Conservation (phyloP, 805 yeast species). For the Saccharomycopsis microspora region DNA sequence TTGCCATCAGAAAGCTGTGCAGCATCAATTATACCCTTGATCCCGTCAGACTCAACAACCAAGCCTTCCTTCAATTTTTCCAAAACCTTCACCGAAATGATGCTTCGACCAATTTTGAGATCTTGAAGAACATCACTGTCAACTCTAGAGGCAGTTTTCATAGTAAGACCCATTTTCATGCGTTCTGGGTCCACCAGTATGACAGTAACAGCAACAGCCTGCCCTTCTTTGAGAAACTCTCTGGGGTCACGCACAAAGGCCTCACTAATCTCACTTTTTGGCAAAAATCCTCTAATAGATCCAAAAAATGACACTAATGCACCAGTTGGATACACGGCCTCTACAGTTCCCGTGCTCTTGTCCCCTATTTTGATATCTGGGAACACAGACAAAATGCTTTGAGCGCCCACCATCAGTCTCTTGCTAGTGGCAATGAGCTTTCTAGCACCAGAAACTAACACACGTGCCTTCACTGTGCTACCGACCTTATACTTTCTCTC, state of each 20-base stretch:
- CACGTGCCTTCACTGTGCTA: conserved; percentile 64
- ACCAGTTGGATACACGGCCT: conserved; percentile 61
- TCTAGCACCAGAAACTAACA: conserved; percentile 36
- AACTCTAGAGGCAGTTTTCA: conserved; percentile 42
- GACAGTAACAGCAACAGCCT: conserved; percentile 66
- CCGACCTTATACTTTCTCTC: conserved; percentile 89
- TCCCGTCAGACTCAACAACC: conserved; percentile 45
- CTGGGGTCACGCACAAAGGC: conserved; percentile 68
- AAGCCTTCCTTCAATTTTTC: conserved; percentile 71
- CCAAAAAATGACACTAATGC: conserved; percentile 81
- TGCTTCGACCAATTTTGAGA: conserved; percentile 48
- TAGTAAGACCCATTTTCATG: conserved; percentile 55
- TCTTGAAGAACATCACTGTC: conserved; percentile 26
- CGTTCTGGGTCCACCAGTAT: conserved; percentile 41
- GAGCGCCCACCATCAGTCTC: conserved; percentile 55
- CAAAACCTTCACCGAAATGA: conserved; percentile 47
- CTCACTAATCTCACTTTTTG: conserved; percentile 83
- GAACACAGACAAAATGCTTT: conserved; percentile 27
- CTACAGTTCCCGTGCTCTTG: conserved; percentile 64
- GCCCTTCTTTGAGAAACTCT: conserved; percentile 74
- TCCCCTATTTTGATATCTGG: conserved; percentile 44
- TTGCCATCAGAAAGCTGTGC: conserved; percentile 75
- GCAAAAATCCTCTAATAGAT: conserved; percentile 64
- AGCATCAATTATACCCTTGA: conserved; percentile 54
- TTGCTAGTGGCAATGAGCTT: conserved; percentile 61